Base-by-base conservation (phyloP, 2,329 filamentous ascomycete genomes). In the Aspergillus intermedius region DNA sequence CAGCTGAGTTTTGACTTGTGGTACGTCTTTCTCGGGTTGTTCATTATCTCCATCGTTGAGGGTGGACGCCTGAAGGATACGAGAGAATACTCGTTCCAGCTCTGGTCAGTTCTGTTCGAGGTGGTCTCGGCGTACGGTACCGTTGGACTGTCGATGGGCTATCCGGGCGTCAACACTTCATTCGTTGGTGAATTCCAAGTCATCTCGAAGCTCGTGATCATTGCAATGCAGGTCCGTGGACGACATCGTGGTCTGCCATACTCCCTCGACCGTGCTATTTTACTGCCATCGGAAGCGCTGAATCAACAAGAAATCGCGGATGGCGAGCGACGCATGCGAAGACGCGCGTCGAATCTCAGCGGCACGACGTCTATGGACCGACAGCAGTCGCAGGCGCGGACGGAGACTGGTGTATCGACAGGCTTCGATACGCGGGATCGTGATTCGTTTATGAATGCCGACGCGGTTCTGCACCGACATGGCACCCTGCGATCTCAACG, bases 1-100 rank as follows among this genome's bases (percentile, higher is more conserved):
- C 93, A 98, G 69, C 79, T 98, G 32, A 95, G 90, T 47, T 98
- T 98, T 72, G 93, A 98, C 70, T 69, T 98, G 68, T 98, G 93
- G 93, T 98, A 90, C 61, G 86, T 98, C 49, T 95, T 95, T 63
- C 68, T 97, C 19, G 93, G 93, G 1, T 82, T 95, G 58, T 98
- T 98, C 71, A 81, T 97, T 64, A 87, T 98, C 60, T 79, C 86
- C 52, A 95, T 98, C 59, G 83, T 87, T 25, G 94, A 98, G 71
- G 91, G 90, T 3, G 49, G 60, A 6, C 81, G 83, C 13, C 75
- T 98, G 10, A 75, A 87, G 62, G 78, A 79, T 58, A 71, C 67
- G 21, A 74, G 83, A 50, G 72, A 83, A 45, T 74, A 74, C 52
- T 59, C 64, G 3, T 87, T 90, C 59, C 79, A 81, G 49, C 73